These are phyloP conservation scores for Stagonosporopsis cucurbitacearum DNA, from an alignment of 2,329 filamentous ascomycete species.

Conservation along the genomic window DNA sequence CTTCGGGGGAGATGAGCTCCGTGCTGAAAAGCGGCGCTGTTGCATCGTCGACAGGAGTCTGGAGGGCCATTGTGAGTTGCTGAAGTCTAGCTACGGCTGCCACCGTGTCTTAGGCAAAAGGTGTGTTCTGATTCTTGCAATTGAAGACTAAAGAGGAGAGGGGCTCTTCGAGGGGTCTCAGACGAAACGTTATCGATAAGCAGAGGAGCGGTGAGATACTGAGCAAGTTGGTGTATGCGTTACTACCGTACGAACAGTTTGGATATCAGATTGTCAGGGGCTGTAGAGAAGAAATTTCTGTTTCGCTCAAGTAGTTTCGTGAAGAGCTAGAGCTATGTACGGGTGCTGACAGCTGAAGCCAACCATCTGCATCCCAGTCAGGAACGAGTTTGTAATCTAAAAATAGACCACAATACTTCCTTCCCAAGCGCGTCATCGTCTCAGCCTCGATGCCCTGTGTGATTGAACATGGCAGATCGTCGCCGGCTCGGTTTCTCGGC, in stretches of 20 bases:
- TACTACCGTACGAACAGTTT: not conserved
- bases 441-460: not conserved
- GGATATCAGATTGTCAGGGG: not conserved
- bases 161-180: constrained; percentile 8
- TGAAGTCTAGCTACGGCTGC: constrained; percentile 6
- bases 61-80: constrained; percentile 9
- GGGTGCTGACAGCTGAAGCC: constrained; percentile 5
- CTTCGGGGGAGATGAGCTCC: constrained; percentile 77
- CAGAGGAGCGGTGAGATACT: constrained; percentile 26
- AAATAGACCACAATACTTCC: constrained; percentile 3
- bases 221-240: not conserved
- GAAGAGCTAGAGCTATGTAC: not conserved
- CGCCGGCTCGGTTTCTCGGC: not conserved
- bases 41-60: constrained; percentile 33
- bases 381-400: constrained; percentile 12
- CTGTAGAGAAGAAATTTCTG: not conserved
- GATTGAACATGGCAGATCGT: not conserved
- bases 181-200: constrained; percentile 32
- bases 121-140: constrained; percentile 1
- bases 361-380: constrained; percentile 6
- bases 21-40: constrained; percentile 73
- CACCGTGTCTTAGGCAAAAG: not conserved
- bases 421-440: constrained; percentile 1
- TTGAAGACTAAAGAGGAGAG: constrained; percentile 5
- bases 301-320: not conserved